A percentile compares a stretch with the other conserved stretches of the same genome.
phyloP scores from a whole-genome alignment of 805 yeast genomes.

The Cyberlindnera suaveolens region DNA sequence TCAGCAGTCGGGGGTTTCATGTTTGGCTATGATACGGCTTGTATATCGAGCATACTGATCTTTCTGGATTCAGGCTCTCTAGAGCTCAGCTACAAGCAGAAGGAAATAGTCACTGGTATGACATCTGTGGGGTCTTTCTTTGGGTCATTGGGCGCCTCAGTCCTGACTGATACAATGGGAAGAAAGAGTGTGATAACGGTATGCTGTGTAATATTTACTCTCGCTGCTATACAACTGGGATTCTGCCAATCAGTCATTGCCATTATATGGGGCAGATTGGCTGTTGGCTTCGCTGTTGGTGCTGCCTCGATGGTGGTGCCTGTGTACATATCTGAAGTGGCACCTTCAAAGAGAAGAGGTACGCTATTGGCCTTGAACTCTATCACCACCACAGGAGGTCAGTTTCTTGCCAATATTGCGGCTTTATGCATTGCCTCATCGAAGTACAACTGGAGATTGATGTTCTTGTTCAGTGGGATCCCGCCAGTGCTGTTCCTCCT shows the following conservation, averaged over 20 bases:
- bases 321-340: constrained; percentile 46
- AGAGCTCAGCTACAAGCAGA: constrained; percentile 29
- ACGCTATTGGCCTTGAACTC: constrained; percentile 33
- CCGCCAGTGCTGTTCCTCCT: constrained; percentile 36
- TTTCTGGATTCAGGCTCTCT: constrained; percentile 33
- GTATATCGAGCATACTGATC: constrained; percentile 53
- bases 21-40: constrained; percentile 63
- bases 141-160: constrained; percentile 46
- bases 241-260: constrained; percentile 33
- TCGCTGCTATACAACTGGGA: constrained; percentile 45
- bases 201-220: constrained; percentile 40
- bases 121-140: constrained; percentile 50
- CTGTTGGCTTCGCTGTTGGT: constrained; percentile 72
- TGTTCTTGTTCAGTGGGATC: constrained; percentile 32
- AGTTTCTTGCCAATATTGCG: constrained; percentile 36
- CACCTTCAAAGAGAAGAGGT: constrained; percentile 37
- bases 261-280: constrained; percentile 47
- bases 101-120: constrained; percentile 37
- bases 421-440: constrained; percentile 28
- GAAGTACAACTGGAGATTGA: constrained; percentile 32
- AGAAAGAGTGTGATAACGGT: constrained; percentile 31
- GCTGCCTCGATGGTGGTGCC: constrained; percentile 65
- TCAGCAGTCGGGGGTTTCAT: constrained; percentile 56
- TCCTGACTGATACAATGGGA: constrained; percentile 45
- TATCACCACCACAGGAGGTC: constrained; percentile 44